phyloP scores from a whole-genome alignment of 352 stramenopile genomes.

The Globisporangium orthogonon region DNA sequence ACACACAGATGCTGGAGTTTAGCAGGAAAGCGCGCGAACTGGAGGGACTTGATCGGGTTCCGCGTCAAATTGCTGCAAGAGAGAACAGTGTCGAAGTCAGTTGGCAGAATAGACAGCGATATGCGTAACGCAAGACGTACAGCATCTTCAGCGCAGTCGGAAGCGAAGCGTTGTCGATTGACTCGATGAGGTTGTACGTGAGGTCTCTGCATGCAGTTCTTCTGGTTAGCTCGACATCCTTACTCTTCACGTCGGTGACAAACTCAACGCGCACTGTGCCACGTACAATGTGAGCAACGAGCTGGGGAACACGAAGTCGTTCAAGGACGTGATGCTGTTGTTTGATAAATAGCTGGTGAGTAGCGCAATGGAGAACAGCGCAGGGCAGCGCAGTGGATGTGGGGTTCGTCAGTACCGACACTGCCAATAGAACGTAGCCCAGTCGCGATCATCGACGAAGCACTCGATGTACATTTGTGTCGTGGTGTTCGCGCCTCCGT shows the following conservation, averaged over 20 bases:
- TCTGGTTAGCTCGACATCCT: neutral
- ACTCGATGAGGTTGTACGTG: constrained; percentile 2
- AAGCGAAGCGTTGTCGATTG: constrained; percentile 3
- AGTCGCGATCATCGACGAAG: neutral
- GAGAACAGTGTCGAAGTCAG: constrained; percentile 9
- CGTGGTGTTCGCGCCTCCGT: neutral
- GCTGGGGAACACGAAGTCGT: constrained; percentile 25
- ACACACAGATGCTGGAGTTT: constrained; percentile 26
- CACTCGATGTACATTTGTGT: constrained; percentile 4
- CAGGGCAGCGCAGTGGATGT: too few relatives aligned
- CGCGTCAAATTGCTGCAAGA: constrained; percentile 24
- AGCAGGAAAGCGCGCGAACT: constrained; percentile 16
- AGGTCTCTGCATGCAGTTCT: neutral
- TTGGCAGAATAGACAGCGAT: neutral
- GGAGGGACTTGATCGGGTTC: constrained; percentile 26
- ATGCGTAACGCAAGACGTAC: neutral
- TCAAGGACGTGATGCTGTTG: constrained; percentile 24
- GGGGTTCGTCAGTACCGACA: neutral
- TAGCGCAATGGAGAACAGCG: neutral
- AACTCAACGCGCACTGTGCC: neutral
- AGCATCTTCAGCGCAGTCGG: constrained; percentile 4
- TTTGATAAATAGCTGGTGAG: constrained; percentile 24
- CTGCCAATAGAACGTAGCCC: too few relatives aligned
- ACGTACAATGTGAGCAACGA: constrained; percentile 11
- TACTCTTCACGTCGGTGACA: neutral